These are phyloP conservation scores for Linum trigynum DNA, from an alignment of 345 rosid genomes.

Conservation along the genomic window DNA sequence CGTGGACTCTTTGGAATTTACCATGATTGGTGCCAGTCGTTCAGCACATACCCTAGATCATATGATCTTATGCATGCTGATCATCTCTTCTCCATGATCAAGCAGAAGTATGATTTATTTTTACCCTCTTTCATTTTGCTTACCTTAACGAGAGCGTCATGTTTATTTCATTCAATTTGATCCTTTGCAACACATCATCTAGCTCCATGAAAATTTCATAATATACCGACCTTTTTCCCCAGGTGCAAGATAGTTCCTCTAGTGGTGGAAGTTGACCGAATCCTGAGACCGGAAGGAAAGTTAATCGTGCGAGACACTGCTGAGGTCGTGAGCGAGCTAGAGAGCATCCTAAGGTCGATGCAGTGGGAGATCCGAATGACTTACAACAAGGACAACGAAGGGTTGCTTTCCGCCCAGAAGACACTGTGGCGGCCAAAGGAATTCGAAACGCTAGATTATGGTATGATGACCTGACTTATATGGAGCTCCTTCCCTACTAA, in stretches of 20 bases:
- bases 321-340: neutral
- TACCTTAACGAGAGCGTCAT: no score
- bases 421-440: neutral
- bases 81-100: constrained; percentile 5
- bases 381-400: neutral
- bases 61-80: constrained; percentile 4
- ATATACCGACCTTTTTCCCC: neutral
- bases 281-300: constrained; percentile 4
- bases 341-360: neutral
- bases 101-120: neutral
- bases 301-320: neutral
- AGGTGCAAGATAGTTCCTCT: constrained; percentile 1
- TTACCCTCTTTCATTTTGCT: neutral
- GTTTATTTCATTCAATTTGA: neutral
- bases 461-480: neutral
- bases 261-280: neutral
- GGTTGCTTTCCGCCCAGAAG: constrained; percentile 1
- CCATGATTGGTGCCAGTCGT: constrained; percentile 4
- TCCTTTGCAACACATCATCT: neutral
- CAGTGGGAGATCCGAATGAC: constrained; percentile 5
- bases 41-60: constrained; percentile 1
- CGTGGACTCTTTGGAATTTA: neutral
- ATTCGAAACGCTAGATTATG: neutral
- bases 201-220: neutral
- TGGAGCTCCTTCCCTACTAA: neutral